phyloP scores from a whole-genome alignment of 1,284 basidiomycete species.

The Heliocybe sulcata region DNA sequence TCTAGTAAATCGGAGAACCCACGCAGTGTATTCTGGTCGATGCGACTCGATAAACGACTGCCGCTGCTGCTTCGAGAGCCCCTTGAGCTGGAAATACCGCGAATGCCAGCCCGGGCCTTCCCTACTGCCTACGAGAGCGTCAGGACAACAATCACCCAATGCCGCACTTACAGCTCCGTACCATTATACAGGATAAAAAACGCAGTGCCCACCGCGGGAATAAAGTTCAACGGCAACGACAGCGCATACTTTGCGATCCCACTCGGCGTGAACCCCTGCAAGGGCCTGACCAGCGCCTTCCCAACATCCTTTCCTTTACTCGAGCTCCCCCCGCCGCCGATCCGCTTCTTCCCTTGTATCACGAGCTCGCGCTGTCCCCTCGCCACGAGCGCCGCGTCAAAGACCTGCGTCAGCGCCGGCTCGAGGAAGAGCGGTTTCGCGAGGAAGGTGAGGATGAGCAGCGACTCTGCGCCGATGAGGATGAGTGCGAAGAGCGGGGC shows the following conservation, averaged over 20 bases:
- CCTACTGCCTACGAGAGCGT: constrained; percentile 28
- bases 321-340: constrained; percentile 14
- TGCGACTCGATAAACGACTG: constrained; percentile 46
- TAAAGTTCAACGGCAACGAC: constrained; percentile 55
- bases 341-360: constrained; percentile 21
- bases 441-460: constrained; percentile 35
- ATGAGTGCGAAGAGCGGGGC: constrained; percentile 28
- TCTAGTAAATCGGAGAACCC: constrained; percentile 13
- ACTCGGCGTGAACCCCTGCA: constrained; percentile 22
- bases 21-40: constrained; percentile 36
- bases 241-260: constrained; percentile 34
- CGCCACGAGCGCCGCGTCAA: constrained; percentile 30
- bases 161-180: constrained; percentile 34
- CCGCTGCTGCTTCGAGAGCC: constrained; percentile 35
- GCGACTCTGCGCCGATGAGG: constrained; percentile 27
- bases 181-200: constrained; percentile 53
- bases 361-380: constrained; percentile 29
- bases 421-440: constrained; percentile 39
- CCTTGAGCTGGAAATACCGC: constrained; percentile 68
- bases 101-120: constrained; percentile 54
- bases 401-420: constrained; percentile 36
- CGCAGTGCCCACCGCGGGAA: constrained; percentile 62
- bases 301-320: constrained; percentile 18
- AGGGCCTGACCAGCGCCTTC: constrained; percentile 26
- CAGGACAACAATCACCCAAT: constrained; percentile 16